Base-by-base conservation (phyloP, 1,284 basidiomycete genomes). In the Mycosarcoma maydis region DNA sequence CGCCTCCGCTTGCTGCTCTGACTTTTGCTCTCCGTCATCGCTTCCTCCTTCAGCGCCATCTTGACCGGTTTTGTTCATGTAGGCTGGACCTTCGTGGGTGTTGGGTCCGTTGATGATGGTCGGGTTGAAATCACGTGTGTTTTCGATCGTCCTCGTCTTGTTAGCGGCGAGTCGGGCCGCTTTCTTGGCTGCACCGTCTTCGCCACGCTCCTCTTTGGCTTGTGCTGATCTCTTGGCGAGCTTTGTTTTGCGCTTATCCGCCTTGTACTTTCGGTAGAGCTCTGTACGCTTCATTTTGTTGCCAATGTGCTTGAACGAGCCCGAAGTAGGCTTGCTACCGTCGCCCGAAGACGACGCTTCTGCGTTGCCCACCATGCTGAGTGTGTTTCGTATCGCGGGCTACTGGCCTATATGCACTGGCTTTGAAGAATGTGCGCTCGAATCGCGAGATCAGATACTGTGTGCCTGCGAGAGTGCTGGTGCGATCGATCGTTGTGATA, bases 71-170 rank as follows among this genome's bases (percentile, higher is more conserved):
- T 47, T 57, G 23, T 37, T 40, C 5, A 56, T 19, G n/a, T 50
- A 64, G 23, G 76, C 82, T 51, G 83, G 83, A n/a, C 82, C 72
- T 22, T 76, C 68, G 43, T 77, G 73, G 19, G 81, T 74, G 50
- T 81, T 76, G 32, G 78, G 61, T 41, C 77, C 75, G 40, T 78
- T 78, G 27, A 83, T 80, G 20, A 90, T 90, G 33, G 91, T 92
- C 4, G 92, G 90, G 75, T 96, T 93, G 81, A 88, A 92, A 82
- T 94, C 89, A 62, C 94, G 88, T 47, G 89, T 91, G 82, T 97
- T 98, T 80, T 98, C 95, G 32, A 98, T 88, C 0, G 95, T 98
- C 36, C 88, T 87, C 0, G 95, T 92, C 19, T 94, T 85, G 85
- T 97, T 96, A 75, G 90, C 87, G 6, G 87, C 86, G 33, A 92